Percentiles rank a stretch among this genome's conserved stretches.
phyloP scores from a whole-genome alignment of 768 basidiomycete species.

The Albatrellus ellisii region DNA sequence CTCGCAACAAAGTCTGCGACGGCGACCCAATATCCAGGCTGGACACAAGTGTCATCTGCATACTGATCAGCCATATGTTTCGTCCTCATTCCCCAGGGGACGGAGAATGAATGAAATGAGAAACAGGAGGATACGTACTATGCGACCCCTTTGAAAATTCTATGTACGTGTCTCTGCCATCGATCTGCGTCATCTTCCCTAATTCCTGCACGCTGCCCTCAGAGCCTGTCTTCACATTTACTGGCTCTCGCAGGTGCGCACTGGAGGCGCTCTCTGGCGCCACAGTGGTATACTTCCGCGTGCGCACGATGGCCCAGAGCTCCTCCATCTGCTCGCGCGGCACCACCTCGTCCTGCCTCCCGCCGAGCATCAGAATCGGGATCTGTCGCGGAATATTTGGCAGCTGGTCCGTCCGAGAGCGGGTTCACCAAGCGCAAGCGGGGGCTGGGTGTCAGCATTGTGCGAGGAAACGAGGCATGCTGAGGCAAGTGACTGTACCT shows the following conservation, averaged over 20 bases:
- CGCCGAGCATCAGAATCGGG: constrained; percentile 78
- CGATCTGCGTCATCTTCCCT: constrained; percentile 8
- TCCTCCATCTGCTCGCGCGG: constrained; percentile 66
- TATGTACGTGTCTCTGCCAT: constrained; percentile 13
- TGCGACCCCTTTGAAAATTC: constrained; percentile 18
- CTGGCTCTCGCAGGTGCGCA: background rate
- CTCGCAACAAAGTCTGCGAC: constrained; percentile 16
- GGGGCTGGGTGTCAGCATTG: constrained; percentile 19
- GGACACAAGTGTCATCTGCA: constrained; percentile 21
- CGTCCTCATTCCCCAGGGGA: background rate
- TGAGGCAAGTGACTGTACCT: constrained; percentile 27
- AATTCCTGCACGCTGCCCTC: constrained; percentile 8
- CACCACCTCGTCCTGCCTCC: constrained; percentile 58
- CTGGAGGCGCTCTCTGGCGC: background rate
- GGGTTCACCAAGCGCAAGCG: background rate
- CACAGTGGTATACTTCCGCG: constrained; percentile 4
- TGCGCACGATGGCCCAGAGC: constrained; percentile 46
- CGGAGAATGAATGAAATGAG: background rate
- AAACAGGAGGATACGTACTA: constrained; percentile 15
- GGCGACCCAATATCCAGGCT: constrained; percentile 19
- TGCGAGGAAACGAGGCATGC: constrained; percentile 15
- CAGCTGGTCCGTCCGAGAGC: constrained; percentile 10
- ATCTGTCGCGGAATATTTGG: constrained; percentile 42
- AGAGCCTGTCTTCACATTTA: background rate
- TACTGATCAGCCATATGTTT: background rate